phyloP scores from a whole-genome alignment of 192 early-diverging fungal species.

The Backusella tuberculispora region DNA sequence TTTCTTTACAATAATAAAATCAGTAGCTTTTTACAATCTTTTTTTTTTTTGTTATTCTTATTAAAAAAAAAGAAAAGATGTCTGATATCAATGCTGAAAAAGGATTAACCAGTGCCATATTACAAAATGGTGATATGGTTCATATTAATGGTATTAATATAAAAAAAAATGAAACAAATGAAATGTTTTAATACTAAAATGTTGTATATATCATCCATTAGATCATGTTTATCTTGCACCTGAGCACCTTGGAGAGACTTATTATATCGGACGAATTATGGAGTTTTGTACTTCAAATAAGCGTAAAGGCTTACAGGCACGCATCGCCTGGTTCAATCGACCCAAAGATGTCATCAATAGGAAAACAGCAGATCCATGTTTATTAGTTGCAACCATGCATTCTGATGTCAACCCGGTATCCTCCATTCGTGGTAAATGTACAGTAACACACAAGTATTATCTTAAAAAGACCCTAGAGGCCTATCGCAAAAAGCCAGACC shows the following conservation, averaged over 20 bases:
- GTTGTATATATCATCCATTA: conserved; percentile 36
- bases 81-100: conserved; percentile 8
- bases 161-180: neutral
- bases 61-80: too few relatives aligned
- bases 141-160: conserved; percentile 33
- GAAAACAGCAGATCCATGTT: conserved; percentile 68
- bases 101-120: neutral
- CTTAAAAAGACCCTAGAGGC: conserved; percentile 62
- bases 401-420: conserved; percentile 82
- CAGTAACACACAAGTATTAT: conserved; percentile 67
- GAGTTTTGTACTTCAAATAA: conserved; percentile 67
- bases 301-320: conserved; percentile 56
- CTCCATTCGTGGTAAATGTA: conserved; percentile 82
- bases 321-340: conserved; percentile 77
- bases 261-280: conserved; percentile 81
- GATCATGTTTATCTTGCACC: conserved; percentile 80
- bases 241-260: conserved; percentile 73
- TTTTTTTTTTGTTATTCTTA: too few relatives aligned
- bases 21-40: neutral
- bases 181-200: neutral
- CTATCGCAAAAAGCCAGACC: conserved; percentile 65
- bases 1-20: conserved; percentile 3
- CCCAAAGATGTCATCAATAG: conserved; percentile 73
- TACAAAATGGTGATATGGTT: conserved; percentile 19
- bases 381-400: conserved; percentile 87